Conservation (phyloP, 441 rosid species). For the Sinapis alba region DNA sequence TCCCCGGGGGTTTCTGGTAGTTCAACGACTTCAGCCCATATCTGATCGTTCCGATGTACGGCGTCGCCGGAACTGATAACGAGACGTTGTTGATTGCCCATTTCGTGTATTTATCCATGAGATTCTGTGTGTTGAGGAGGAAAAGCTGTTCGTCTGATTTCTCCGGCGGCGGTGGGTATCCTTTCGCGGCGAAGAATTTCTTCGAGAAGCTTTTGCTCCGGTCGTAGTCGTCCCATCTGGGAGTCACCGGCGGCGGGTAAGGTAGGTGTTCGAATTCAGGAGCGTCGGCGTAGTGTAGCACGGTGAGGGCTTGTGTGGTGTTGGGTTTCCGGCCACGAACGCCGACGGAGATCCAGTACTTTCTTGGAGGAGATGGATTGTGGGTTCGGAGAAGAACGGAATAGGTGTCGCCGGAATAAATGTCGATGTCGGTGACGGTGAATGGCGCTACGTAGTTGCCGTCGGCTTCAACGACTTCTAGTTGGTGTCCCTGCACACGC, state of each 20-base stretch:
- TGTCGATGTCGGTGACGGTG: conserved; percentile 51
- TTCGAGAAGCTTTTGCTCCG: conserved; percentile 56
- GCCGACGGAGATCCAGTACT: conserved; percentile 67
- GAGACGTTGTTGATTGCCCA: conserved; percentile 85
- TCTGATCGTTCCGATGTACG: conserved; percentile 69
- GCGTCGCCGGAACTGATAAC: conserved; percentile 57
- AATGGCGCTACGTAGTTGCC: conserved; percentile 75
- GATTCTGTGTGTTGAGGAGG: conserved; percentile 77
- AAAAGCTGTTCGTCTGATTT: conserved; percentile 44
- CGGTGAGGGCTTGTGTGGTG: conserved; percentile 60
- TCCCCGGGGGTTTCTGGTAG: conserved; percentile 47
- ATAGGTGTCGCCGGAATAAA: conserved; percentile 83
- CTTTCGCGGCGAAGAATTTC: conserved; percentile 39
- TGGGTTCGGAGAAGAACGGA: conserved; percentile 61
- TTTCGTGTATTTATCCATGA: conserved; percentile 39
- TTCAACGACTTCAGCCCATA: conserved; percentile 41
- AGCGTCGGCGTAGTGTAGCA: conserved; percentile 50
- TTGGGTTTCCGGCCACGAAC: conserved; percentile 64
- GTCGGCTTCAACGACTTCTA: conserved; percentile 82
- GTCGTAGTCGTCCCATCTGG: conserved; percentile 61
- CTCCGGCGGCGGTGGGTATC: conserved; percentile 50
- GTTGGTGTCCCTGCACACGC: conserved; percentile 54
- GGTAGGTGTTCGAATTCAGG: conserved; percentile 39
- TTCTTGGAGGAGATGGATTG: conserved; percentile 39
- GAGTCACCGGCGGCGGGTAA: conserved; percentile 56